Base-by-base conservation (phyloP, 148 eudicot species). In the Rhododendron kiyosumense region DNA sequence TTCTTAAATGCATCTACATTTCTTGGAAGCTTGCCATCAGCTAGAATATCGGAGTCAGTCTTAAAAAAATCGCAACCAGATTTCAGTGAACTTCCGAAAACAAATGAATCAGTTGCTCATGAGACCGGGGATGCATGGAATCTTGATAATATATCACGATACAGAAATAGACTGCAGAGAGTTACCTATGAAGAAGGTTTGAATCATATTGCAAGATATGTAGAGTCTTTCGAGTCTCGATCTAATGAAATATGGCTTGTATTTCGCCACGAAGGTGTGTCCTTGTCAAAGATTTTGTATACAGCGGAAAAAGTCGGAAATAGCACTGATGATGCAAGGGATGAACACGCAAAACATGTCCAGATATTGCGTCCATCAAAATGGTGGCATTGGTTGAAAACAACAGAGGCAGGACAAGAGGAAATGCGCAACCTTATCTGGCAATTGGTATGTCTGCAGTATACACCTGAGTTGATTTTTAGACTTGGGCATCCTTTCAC, bases 381-480 rank as follows among this genome's bases (percentile, higher is more conserved):
- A 86, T 97, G 99, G 99, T 97, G 99, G 99, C 95, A 93, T 54
- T 94, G 99, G 99, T 88, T 97, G 85, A 97, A 97, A 92, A 92
- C 92, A 79, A 95, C 98, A 45, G 91, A 93, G 89, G 93, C 95
- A 85, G 99, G 99, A 34, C 94, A 91, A 84, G 92, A 89, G 87
- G 96, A 93, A 95, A 91, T 95, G 94, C 89, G 92, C 65, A 91
- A 86, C 87, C 91, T 97, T 78, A 88, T 97, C 83, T 83, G 94
- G 93, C 98, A 97, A 85, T 87, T 97, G 98, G 99, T 97, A 89
- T n/a, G 93, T 85, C 11, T 86, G 57, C 41, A 52, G 28, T 17
- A 1, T 46, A 22, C 20, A 34, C 54, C 51, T 73, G 34, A 18
- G 51, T 6, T 79, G 24, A 26, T 45, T 79, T 78, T 63, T 77